phyloP scores from a whole-genome alignment of 1,284 basidiomycete genomes.

The Athelia sp. region DNA sequence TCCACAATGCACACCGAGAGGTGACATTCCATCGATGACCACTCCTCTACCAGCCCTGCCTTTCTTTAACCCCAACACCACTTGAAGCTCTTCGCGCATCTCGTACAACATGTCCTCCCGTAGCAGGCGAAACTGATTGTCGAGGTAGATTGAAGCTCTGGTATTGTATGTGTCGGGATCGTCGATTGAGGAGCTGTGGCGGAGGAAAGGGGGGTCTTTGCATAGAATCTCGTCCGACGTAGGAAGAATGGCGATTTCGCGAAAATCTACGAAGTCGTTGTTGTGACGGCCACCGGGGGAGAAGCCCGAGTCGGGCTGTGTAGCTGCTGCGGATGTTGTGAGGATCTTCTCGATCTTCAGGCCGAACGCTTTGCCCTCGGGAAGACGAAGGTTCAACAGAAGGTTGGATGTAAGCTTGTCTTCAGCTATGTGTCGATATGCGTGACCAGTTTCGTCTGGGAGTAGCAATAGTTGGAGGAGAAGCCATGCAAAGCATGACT shows the following conservation, averaged over 20 bases:
- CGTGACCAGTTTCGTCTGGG: constrained; percentile 25
- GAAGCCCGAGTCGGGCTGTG: constrained; percentile 15
- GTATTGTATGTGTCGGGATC: constrained; percentile 30
- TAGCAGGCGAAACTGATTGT: constrained; percentile 60
- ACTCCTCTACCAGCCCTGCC: constrained; percentile 35
- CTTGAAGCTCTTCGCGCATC: constrained; percentile 53
- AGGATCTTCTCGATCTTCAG: constrained; percentile 40
- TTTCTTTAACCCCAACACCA: constrained; percentile 38
- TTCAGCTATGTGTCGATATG: constrained; percentile 34
- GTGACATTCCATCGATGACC: constrained; percentile 33
- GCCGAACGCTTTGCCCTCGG: constrained; percentile 29
- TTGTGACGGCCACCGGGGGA: constrained; percentile 60
- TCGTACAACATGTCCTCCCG: constrained; percentile 65
- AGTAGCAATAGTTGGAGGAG: constrained; percentile 42
- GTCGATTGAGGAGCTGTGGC: constrained; percentile 35
- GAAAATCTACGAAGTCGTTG: constrained; percentile 57
- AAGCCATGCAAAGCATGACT: constrained; percentile 45
- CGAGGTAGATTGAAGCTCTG: constrained; percentile 44
- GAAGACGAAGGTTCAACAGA: constrained; percentile 31
- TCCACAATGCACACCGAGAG: constrained; percentile 33
- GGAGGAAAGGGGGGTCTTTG: constrained; percentile 41
- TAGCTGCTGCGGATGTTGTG: constrained; percentile 19
- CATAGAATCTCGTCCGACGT: constrained; percentile 51
- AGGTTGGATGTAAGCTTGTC: constrained; percentile 24
- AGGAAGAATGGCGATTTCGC: constrained; percentile 54